Base-by-base conservation (phyloP, 2,329 filamentous ascomycete species). In the Sclerotiophoma versabilis region DNA sequence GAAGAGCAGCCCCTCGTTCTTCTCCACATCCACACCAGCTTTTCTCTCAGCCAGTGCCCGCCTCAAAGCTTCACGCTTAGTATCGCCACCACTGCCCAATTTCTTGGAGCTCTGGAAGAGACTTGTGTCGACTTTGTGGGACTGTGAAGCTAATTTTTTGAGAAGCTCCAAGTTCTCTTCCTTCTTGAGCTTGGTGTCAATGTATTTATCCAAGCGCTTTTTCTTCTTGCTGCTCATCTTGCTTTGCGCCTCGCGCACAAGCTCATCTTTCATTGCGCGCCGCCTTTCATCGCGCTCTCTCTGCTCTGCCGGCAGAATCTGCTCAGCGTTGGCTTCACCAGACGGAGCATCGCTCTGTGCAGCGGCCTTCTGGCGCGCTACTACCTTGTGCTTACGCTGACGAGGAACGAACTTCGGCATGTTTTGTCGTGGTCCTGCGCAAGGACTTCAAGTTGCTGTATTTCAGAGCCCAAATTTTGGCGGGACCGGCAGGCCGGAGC, bases 181-280 rank as follows among this genome's bases (percentile, higher is more conserved):
- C 75, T 96, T 97, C 75, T 88, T 90, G 38, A 99, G 80, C 81
- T 99, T 99, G 54, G 84, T 95, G 68, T 98, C 93, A 73, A 89
- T 86, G 62, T 89, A 89, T 69, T 89, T 88, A 63, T 89, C 85
- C 58, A 89, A 68, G 48, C 87, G 79, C 76, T 89, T 89, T 63
- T 85, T 81, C 75, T 89, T 89, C 74, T 89, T 89, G 17, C 79
- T 76, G 2, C 82, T 85, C 53, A 87, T 81, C 60, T 83, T 84
- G 3, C 81, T 76, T 59, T 84, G 78, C 41, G 82, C 77, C 29
- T 81, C 79, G 57, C 77, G 76, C 56, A 77, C 77, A 54, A 87
- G 64, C 64, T 87, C 81, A 37, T 82, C 81, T 59, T 80, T 79
- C 53, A 88, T 68, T 50, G 78, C 76, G 39, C 75, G 73, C 61